Conservation (phyloP, 495 filamentous ascomycete genomes). For the Penicillium cinerascens region DNA sequence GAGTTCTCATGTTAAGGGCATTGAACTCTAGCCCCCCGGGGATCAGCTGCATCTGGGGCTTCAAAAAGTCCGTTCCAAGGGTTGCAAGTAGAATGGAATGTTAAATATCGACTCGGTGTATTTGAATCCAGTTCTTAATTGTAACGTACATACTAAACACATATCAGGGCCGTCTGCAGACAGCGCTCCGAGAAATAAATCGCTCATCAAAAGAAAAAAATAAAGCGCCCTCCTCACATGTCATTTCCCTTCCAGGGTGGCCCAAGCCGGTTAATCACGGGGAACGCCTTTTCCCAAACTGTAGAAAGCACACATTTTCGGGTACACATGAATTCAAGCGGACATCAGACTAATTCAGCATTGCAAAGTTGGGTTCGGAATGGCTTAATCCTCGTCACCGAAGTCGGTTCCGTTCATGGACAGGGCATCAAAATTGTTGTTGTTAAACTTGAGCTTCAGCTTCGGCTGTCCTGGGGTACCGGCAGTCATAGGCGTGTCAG, state of each 20-base stretch:
- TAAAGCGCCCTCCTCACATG: conserved; percentile 10
- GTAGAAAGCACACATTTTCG: conserved; percentile 8
- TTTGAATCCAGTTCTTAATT: conserved; percentile 9
- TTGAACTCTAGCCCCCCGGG: no score
- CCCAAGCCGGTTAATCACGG: neutral
- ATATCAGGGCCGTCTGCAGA: conserved; percentile 2
- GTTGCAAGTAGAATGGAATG: neutral
- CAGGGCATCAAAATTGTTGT: conserved; percentile 35
- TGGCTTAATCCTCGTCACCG: conserved; percentile 35
- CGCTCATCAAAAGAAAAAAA: conserved; percentile 12
- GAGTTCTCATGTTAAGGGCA: no score
- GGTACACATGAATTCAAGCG: conserved; percentile 4
- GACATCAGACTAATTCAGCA: neutral
- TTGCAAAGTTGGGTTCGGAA: neutral
- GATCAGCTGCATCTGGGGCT: neutral
- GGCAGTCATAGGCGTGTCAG: conserved; percentile 65
- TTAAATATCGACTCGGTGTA: neutral
- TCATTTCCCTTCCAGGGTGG: neutral
- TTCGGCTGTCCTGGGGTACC: conserved; percentile 52
- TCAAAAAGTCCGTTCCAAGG: neutral
- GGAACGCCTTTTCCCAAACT: conserved; percentile 13
- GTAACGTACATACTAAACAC: conserved; percentile 15
- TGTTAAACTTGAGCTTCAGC: conserved; percentile 57
- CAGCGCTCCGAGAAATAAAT: conserved; percentile 11
- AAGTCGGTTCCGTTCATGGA: conserved; percentile 28